Evolutionary conservation across 306 rosid genomes (phyloP).

Genomic region (Acacia confusa): DNA sequence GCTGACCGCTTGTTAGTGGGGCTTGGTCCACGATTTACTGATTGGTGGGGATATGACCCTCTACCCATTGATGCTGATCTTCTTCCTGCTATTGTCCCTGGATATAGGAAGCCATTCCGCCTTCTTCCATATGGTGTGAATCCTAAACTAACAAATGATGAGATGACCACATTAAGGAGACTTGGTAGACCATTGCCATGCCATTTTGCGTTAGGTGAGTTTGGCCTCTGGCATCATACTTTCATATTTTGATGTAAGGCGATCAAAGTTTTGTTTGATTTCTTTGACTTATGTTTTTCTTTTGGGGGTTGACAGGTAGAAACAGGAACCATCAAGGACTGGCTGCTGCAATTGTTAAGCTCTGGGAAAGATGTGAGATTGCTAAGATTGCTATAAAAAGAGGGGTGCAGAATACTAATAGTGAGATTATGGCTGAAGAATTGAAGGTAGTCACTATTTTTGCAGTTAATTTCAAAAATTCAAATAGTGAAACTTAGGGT

Average conservation of each 20-base stretch:
- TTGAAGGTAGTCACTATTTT: slow-evolving; percentile 54
- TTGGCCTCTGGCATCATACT: slow-evolving; percentile 13
- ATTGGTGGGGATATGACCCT: slow-evolving; percentile 99
- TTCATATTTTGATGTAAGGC: slow-evolving; percentile 29
- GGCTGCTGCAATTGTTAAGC: slow-evolving; percentile 75
- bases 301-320: slow-evolving; percentile 58
- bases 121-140: slow-evolving; percentile 93
- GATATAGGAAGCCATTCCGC: slow-evolving; percentile 86
- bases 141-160: slow-evolving; percentile 83
- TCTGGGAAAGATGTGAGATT: slow-evolving; percentile 95
- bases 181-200: slow-evolving; percentile 76
- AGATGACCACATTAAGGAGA: slow-evolving; percentile 84
- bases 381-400: slow-evolving; percentile 90
- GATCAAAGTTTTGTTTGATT: slow-evolving; percentile 25
- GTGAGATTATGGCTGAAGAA: slow-evolving; percentile 86
- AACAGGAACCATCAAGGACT: slow-evolving; percentile 84
- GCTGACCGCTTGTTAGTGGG: slow-evolving; percentile 75
- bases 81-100: slow-evolving; percentile 71
- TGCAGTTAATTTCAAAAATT: slow-evolving; percentile 8
- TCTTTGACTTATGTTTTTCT: neutral
- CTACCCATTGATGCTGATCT: slow-evolving; percentile 92
- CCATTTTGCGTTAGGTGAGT: slow-evolving; percentile 91
- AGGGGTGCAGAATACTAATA: slow-evolving; percentile 86
- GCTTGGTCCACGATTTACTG: slow-evolving; percentile 82
- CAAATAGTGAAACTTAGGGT: slow-evolving; percentile 5